A percentile compares a stretch with the other conserved stretches of the same genome.
phyloP scores from a whole-genome alignment of 1,284 basidiomycete species.

The Pterula multifida region DNA sequence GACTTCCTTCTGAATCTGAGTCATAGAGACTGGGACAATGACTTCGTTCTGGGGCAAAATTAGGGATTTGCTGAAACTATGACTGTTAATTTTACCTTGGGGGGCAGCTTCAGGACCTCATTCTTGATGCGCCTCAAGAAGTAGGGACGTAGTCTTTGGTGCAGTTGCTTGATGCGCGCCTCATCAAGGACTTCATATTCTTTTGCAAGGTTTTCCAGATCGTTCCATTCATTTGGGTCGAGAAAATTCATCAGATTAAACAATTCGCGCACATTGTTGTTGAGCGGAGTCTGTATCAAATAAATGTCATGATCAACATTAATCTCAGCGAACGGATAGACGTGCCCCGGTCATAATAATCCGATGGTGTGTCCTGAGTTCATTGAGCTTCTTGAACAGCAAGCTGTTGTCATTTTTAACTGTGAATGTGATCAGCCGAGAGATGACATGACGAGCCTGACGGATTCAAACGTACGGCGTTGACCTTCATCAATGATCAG shows the following conservation, averaged over 20 bases:
- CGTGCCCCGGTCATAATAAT: constrained; percentile 84
- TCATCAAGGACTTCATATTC: constrained; percentile 70
- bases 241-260: constrained; percentile 95
- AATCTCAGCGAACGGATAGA: constrained; percentile 3
- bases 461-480: constrained; percentile 43
- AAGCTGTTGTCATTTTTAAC: constrained; percentile 76
- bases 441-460: constrained; percentile 2
- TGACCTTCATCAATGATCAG: constrained; percentile 92
- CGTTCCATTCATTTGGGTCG: constrained; percentile 63
- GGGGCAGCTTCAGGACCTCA: constrained; percentile 85
- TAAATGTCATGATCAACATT: constrained; percentile 3
- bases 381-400: constrained; percentile 76
- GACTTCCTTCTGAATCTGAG: constrained; percentile 80
- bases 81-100: constrained; percentile 48
- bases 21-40: constrained; percentile 87
- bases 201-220: constrained; percentile 60
- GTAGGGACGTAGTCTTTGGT: constrained; percentile 73
- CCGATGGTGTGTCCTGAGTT: constrained; percentile 70
- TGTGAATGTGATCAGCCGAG: constrained; percentile 17
- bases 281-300: constrained; percentile 75
- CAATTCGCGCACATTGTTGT: constrained; percentile 92
- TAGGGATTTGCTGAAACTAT: neutral
- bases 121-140: constrained; percentile 90
- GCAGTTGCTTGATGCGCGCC: constrained; percentile 68
- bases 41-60: constrained; percentile 55